A percentile compares a stretch with the other conserved stretches of the same genome.
Evolutionary conservation across 768 basidiomycete genomes (phyloP).

Genomic region (Mycena haematopus): DNA sequence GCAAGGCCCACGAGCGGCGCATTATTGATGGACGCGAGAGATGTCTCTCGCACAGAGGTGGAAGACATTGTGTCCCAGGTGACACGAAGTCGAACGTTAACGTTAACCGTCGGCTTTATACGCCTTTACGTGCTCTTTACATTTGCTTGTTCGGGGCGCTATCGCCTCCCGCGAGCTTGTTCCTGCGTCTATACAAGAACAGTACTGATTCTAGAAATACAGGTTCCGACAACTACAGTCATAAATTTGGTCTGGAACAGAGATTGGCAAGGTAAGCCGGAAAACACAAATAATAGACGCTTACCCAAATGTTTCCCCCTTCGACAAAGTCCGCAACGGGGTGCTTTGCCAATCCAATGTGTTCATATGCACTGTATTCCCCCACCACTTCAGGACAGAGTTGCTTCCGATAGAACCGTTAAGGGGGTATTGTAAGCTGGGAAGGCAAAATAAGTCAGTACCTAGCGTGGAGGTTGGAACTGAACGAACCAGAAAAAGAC

Average conservation of each 20-base stretch:
- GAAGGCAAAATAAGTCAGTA: neutral
- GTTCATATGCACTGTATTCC: slow-evolving; percentile 37
- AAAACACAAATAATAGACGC: neutral
- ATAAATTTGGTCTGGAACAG: neutral
- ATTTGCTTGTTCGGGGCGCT: too few species aligned
- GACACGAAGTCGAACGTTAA: slow-evolving; percentile 20
- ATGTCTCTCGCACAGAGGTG: slow-evolving; percentile 46
- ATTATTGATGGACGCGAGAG: slow-evolving; percentile 81
- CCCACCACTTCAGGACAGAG: slow-evolving; percentile 51
- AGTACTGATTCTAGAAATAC: slow-evolving; percentile 24
- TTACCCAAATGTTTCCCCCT: slow-evolving; percentile 39
- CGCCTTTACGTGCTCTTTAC: neutral
- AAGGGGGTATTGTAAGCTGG: slow-evolving; percentile 53
- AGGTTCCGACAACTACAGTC: slow-evolving; percentile 8
- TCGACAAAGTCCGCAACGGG: slow-evolving; percentile 29
- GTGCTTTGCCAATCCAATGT: slow-evolving; percentile 37
- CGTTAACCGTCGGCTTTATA: slow-evolving; percentile 3
- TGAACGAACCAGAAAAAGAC: slow-evolving; percentile 70
- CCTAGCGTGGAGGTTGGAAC: neutral
- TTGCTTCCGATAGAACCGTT: slow-evolving; percentile 45
- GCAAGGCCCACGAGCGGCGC: slow-evolving; percentile 82
- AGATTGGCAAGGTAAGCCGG: neutral
- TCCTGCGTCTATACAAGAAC: too few species aligned
- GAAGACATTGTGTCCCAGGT: slow-evolving; percentile 19
- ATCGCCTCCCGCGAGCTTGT: too few species aligned